These are phyloP conservation scores for Asterella californica DNA, from an alignment of 225 moss, liverwort and hornwort genomes.

Conservation along the genomic window DNA sequence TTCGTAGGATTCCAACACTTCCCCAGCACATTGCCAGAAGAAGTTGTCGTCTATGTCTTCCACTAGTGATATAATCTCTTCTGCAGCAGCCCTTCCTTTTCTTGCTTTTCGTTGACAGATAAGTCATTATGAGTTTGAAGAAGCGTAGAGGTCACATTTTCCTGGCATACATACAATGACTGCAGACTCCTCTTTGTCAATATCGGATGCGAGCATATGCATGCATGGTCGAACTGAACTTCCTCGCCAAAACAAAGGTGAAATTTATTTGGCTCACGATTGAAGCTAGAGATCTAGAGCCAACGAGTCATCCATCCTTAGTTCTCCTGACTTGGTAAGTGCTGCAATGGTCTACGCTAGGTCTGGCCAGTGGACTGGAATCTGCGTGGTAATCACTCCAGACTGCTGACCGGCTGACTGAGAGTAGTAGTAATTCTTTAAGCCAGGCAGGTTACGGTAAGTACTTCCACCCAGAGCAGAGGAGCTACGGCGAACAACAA, in stretches of 20 bases:
- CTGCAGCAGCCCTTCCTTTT: background rate
- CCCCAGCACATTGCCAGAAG: background rate
- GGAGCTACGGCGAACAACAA: background rate
- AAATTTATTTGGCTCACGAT: background rate
- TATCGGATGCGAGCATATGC: background rate
- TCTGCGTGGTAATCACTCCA: background rate
- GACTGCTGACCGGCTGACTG: background rate
- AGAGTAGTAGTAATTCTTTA: background rate
- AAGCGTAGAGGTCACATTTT: background rate
- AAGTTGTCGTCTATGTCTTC: background rate
- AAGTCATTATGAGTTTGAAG: background rate
- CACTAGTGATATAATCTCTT: background rate
- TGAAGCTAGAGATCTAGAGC: background rate
- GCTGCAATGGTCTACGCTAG: background rate
- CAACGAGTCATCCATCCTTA: background rate
- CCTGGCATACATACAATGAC: background rate
- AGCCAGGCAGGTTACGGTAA: background rate
- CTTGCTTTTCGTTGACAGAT: background rate
- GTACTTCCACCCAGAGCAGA: background rate
- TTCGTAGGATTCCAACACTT: background rate
- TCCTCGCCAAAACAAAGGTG: background rate
- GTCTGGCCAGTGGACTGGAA: background rate
- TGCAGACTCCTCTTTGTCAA: background rate
- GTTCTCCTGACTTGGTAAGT: background rate
- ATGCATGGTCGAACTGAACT: background rate